Evolutionary conservation across 2,329 filamentous ascomycete species (phyloP).

Genomic region (Cadophora luteo-olivacea): DNA sequence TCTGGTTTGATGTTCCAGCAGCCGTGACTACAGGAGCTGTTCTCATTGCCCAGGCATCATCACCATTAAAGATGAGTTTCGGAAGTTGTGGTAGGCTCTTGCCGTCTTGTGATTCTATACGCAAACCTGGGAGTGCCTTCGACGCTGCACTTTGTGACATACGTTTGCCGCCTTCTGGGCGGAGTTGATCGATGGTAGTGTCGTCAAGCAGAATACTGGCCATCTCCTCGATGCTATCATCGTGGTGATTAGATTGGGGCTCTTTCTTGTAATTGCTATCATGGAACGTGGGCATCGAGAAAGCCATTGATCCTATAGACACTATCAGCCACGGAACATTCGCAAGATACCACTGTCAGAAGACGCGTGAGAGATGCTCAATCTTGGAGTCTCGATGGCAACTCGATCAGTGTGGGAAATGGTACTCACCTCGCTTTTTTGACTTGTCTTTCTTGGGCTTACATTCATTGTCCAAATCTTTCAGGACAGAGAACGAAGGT

Average conservation of each 20-base stretch:
- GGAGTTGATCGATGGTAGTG: conserved; percentile 30
- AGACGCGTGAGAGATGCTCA: background rate
- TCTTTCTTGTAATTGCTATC: conserved; percentile 19
- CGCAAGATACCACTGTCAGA: background rate
- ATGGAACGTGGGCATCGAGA: conserved; percentile 3
- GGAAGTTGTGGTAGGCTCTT: conserved; percentile 32
- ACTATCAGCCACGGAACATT: background rate
- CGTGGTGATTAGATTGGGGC: conserved; percentile 16
- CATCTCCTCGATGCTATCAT: conserved; percentile 38
- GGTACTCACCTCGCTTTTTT: conserved; percentile 23
- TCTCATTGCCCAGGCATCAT: conserved; percentile 34
- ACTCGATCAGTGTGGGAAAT: background rate
- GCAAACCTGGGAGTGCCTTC: conserved; percentile 15
- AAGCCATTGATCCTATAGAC: conserved; percentile 15
- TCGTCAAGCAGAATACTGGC: conserved; percentile 37
- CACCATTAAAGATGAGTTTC: conserved; percentile 29
- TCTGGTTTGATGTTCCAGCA: conserved; percentile 23
- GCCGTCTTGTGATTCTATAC: conserved; percentile 14
- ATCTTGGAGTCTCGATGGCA: background rate
- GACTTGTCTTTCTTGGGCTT: conserved; percentile 24
- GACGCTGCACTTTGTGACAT: conserved; percentile 26
- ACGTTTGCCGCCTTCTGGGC: conserved; percentile 27
- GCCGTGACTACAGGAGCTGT: conserved; percentile 28
- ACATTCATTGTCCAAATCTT: conserved; percentile 22
- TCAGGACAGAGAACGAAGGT: conserved; percentile 33